Evolutionary conservation across 2,329 filamentous ascomycete species (phyloP).

Genomic region (Hypocreales sp.): DNA sequence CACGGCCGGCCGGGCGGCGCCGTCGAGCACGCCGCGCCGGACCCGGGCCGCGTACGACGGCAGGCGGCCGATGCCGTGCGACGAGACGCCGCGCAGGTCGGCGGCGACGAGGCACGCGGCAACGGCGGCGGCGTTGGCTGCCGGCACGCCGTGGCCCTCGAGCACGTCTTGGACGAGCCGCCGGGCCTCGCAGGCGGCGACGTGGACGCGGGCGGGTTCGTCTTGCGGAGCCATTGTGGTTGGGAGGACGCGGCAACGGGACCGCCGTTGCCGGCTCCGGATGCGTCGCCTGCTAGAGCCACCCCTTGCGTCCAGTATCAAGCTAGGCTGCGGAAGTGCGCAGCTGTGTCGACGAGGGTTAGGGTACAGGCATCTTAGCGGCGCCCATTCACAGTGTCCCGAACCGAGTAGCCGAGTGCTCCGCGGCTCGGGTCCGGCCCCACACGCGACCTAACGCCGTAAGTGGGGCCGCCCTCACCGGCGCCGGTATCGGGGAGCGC

Average conservation of each 20-base stretch:
- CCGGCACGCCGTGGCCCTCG: constrained; percentile 42
- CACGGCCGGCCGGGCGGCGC: constrained; percentile 41
- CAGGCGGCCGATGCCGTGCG: constrained; percentile 61
- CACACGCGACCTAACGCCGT: no score
- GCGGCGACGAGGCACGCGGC: constrained; percentile 57
- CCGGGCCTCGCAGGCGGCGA: constrained; percentile 22
- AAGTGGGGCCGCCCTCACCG: no score
- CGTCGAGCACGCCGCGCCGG: constrained; percentile 51
- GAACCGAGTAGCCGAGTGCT: no score
- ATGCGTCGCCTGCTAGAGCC: no score
- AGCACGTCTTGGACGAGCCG: constrained; percentile 40
- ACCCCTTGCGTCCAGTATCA: no score
- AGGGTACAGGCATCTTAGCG: no score
- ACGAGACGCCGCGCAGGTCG: constrained; percentile 66
- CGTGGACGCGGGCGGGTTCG: constrained; percentile 10
- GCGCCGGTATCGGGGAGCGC: no score
- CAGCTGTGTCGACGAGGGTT: no score
- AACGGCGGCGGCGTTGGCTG: constrained; percentile 42
- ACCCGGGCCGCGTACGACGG: constrained; percentile 65
- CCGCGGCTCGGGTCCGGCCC: no score
- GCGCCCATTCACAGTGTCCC: no score
- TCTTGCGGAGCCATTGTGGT: neutral
- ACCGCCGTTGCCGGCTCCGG: no score
- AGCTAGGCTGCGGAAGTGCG: no score
- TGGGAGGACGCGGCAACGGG: neutral